These are phyloP conservation scores for Epichloe baconii DNA, from an alignment of 2,329 filamentous ascomycete species.

Conservation along the genomic window DNA sequence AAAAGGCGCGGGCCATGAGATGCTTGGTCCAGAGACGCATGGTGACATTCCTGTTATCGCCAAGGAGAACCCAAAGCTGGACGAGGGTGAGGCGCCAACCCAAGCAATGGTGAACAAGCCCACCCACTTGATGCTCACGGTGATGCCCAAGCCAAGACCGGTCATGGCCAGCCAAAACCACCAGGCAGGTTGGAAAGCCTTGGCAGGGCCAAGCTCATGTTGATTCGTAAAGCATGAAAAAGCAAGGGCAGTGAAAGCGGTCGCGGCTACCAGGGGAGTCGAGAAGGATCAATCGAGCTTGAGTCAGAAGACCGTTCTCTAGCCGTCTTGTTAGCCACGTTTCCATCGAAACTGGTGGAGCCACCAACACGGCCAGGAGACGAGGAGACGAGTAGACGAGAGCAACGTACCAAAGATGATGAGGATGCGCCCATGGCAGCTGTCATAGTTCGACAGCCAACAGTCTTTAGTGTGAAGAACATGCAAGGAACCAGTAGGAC, in stretches of 20 bases:
- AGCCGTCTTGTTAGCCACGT: conserved; percentile 15
- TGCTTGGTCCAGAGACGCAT: conserved; percentile 85
- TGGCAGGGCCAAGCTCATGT: conserved; percentile 79
- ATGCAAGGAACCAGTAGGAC: conserved; percentile 81
- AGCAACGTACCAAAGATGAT: conserved; percentile 72
- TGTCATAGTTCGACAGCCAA: conserved; percentile 77
- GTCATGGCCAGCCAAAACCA: conserved; percentile 95
- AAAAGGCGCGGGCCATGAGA: conserved; percentile 81
- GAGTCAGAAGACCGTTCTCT: conserved; percentile 94
- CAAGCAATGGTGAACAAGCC: conserved; percentile 97
- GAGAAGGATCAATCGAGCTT: conserved; percentile 88
- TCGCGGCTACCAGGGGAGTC: conserved; percentile 87
- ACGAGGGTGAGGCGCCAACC: conserved; percentile 85
- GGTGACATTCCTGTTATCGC: conserved; percentile 76
- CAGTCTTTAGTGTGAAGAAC: conserved; percentile 86
- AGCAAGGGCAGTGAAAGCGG: conserved; percentile 77
- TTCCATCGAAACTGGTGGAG: neutral
- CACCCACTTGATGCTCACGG: conserved; percentile 96
- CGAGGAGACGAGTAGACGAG: neutral
- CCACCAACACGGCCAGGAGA: neutral
- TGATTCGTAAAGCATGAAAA: conserved; percentile 95
- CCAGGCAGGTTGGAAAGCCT: conserved; percentile 83
- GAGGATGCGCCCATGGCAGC: conserved; percentile 72
- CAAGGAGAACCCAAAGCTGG: conserved; percentile 90
- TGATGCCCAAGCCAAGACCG: conserved; percentile 77